phyloP scores from a whole-genome alignment of 495 filamentous ascomycete species.

The Penicillium samsonianum region DNA sequence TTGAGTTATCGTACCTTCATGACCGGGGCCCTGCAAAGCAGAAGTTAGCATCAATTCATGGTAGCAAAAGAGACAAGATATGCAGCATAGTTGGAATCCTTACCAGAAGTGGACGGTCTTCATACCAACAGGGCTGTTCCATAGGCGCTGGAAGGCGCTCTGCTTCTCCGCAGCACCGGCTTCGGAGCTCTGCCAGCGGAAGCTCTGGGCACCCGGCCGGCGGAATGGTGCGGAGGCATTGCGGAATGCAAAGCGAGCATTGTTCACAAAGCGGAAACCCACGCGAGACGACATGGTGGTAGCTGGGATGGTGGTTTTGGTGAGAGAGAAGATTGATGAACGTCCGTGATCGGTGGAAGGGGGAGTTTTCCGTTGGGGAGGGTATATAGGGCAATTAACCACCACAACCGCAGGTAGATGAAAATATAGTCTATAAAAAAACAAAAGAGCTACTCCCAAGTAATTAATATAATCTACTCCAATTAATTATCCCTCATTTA shows the following conservation, averaged over 20 bases:
- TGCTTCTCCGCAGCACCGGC: constrained; percentile 53
- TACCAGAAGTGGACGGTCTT: constrained; percentile 99
- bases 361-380: constrained; percentile 27
- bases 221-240: constrained; percentile 53
- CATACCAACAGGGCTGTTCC: constrained; percentile 82
- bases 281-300: constrained; percentile 49
- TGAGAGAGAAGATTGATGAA: constrained; percentile 27
- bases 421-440: not conserved
- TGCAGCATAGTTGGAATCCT: constrained; percentile 14
- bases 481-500: not conserved
- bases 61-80: not conserved
- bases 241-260: constrained; percentile 55
- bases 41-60: constrained; percentile 18
- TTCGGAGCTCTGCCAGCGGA: constrained; percentile 68
- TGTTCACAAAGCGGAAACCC: constrained; percentile 53
- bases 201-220: constrained; percentile 52
- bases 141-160: constrained; percentile 69
- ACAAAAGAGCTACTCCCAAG: not conserved
- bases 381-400: constrained; percentile 1
- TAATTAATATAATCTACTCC: not conserved
- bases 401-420: constrained; percentile 10
- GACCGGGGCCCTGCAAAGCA: constrained; percentile 69
- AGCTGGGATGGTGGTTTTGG: constrained; percentile 20
- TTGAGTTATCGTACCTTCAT: constrained; percentile 73
- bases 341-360: constrained; percentile 28